These are phyloP conservation scores for Agastache rugosa DNA, from an alignment of 257 asterid genomes.

Conservation along the genomic window DNA sequence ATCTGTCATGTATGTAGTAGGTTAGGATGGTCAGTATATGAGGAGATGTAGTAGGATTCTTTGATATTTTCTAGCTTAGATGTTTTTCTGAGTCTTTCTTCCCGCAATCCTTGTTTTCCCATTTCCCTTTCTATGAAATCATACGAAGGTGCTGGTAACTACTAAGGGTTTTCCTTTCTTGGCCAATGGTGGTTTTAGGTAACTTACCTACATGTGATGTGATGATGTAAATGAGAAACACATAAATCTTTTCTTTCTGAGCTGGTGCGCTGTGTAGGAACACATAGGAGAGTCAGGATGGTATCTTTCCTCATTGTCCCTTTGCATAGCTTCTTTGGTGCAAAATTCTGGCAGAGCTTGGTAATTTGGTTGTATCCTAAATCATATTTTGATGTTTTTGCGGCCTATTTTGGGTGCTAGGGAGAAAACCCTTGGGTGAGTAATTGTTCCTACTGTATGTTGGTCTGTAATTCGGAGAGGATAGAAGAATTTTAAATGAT, in stretches of 20 bases:
- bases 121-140: neutral
- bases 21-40: neutral
- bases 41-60: neutral
- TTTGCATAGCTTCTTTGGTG: neutral
- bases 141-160: neutral
- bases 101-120: neutral
- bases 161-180: neutral
- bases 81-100: neutral
- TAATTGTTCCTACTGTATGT: neutral
- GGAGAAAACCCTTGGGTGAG: neutral
- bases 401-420: neutral
- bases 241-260: neutral
- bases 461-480: neutral
- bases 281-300: neutral
- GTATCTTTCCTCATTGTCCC: neutral
- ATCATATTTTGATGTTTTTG: neutral
- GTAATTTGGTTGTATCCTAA: neutral
- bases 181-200: neutral
- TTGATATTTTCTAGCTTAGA: neutral
- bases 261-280: neutral
- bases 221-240: conserved; percentile 1
- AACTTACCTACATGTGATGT: neutral
- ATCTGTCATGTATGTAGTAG: neutral
- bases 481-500: neutral
- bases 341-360: neutral